A percentile compares a stretch with the other conserved stretches of the same genome.
Evolutionary conservation across 306 rosid species (phyloP).

Genomic region (Adenanthera pavonina): DNA sequence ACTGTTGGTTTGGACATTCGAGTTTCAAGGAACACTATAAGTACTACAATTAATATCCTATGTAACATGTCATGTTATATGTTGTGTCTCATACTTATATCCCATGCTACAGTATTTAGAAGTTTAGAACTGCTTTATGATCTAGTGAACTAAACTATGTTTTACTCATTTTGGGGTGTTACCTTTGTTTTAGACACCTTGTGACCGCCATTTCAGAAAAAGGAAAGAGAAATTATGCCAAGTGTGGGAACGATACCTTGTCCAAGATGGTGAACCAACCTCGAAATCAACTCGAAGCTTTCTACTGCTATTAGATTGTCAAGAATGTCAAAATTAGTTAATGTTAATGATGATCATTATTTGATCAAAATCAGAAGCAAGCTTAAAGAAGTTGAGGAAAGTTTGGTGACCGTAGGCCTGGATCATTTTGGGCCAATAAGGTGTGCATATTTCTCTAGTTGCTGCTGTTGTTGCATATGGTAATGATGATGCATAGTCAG

Average conservation of each 20-base stretch:
- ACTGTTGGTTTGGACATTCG: constrained; percentile 52
- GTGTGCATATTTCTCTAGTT: constrained; percentile 78
- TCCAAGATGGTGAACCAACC: constrained; percentile 68
- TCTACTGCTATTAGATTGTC: constrained; percentile 75
- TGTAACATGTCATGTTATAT: too few relatives aligned
- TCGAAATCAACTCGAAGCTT: constrained; percentile 70
- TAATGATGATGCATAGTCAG: constrained; percentile 72
- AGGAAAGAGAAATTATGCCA: constrained; percentile 60
- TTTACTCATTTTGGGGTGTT: not conserved
- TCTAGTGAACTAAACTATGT: not conserved
- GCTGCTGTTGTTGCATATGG: constrained; percentile 87
- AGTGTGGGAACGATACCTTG: constrained; percentile 63
- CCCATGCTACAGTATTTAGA: too few relatives aligned
- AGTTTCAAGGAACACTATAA: too few relatives aligned
- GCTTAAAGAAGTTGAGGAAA: constrained; percentile 52
- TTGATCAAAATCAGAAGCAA: constrained; percentile 47
- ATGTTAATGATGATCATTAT: constrained; percentile 32
- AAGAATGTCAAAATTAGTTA: constrained; percentile 39
- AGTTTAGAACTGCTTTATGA: not conserved
- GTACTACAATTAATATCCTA: too few relatives aligned
- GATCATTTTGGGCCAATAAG: constrained; percentile 89
- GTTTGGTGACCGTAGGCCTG: constrained; percentile 57
- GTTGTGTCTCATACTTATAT: too few relatives aligned
- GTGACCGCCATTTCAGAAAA: constrained; percentile 78
- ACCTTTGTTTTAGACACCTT: constrained; percentile 62